Base-by-base conservation (phyloP, 2,329 filamentous ascomycete species). In the Fusarium globosum region DNA sequence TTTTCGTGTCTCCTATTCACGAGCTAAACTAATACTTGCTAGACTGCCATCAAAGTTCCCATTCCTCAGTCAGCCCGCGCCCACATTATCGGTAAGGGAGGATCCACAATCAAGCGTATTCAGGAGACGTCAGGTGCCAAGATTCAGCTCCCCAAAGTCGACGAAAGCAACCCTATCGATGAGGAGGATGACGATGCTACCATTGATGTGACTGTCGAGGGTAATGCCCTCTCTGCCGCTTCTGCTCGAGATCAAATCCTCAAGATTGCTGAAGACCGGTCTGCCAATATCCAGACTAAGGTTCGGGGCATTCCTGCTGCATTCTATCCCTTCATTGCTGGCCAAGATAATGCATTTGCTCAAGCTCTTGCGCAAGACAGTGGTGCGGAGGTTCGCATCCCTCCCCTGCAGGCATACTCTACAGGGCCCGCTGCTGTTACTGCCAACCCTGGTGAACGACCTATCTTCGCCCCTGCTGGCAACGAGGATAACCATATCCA, bases 261-360 rank as follows among this genome's bases (percentile, higher is more conserved):
- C 78, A 92, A 92, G 78, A 98, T 98, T 80, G 94, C 94, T 63
- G 93, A 92, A 77, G 95, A 98, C 83, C 92, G 94, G 71, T 91
- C 93, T 60, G 92, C 94, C 62, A 96, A 92, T 76, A 89, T 95
- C 79, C 96, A 90, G 83, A 88, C 94, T 65, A 94, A 93, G 77
- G 84, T 99, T 74, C 94, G 92, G 82, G 91, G 92, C 55, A 92
- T 99, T 68, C 95, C 96, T 13, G 90, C 94, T 33, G 95, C 97
- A 81, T 97, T 96, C 83, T 99, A 96, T 83, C 96, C 96, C 59
- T 99, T 99, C 86, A 92, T 99, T 81, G 92, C 94, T 30, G 95
- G 95, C 55, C 90, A 92, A 15, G 89, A 93, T 80, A 94, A 95
- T 80, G 86, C 88, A 52, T 85, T 90, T 57, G 84, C 94, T 62